Conservation (phyloP, 345 rosid genomes). For the Gossypium longicalyx region DNA sequence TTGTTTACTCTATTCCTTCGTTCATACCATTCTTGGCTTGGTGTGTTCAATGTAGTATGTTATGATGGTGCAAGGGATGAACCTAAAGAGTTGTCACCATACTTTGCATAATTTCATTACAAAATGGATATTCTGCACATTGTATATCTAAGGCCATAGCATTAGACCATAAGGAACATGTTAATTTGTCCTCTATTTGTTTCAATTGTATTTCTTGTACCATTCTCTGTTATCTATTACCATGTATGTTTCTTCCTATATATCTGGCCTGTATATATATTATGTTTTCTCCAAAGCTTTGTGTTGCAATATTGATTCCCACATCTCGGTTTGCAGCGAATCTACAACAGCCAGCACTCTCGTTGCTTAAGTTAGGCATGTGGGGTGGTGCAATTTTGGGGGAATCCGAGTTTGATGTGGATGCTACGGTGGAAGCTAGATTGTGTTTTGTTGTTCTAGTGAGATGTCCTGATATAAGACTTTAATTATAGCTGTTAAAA, state of each 20-base stretch:
- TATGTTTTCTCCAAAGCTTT: not conserved
- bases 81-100: not conserved
- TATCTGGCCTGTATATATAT: not conserved
- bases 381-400: not conserved
- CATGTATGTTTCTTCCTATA: no score
- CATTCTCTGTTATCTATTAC: not conserved
- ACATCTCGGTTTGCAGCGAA: constrained; percentile 32
- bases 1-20: not conserved
- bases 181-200: not conserved
- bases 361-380: constrained; percentile 32
- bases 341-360: constrained; percentile 59
- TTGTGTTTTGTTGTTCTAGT: constrained; percentile 1
- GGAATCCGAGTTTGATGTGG: not conserved
- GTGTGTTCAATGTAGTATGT: not conserved
- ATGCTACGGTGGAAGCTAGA: not conserved
- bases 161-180: not conserved
- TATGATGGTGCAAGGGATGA: not conserved
- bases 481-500: constrained; percentile 3
- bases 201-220: not conserved
- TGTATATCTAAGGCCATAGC: not conserved
- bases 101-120: not conserved
- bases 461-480: constrained; percentile 6
- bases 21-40: not conserved
- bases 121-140: no score
- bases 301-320: not conserved